These are phyloP conservation scores for Skeletonema marinoi DNA, from an alignment of 108 stramenopile genomes.

Conservation along the genomic window DNA sequence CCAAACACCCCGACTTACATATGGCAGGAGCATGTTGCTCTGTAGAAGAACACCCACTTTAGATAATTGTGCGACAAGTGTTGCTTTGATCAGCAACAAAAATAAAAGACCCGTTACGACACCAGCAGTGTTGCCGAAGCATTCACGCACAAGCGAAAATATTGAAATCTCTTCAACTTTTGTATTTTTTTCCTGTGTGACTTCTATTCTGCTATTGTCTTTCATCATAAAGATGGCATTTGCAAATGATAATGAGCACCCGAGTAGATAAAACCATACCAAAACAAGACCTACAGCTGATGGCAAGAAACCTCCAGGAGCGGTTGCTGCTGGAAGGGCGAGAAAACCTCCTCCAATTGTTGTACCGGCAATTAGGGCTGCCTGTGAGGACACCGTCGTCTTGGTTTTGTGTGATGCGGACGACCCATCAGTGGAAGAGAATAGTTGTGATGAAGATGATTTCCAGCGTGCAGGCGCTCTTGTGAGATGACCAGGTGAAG, in stretches of 20 bases:
- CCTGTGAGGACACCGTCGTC: conserved; percentile 26
- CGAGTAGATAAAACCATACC: conserved; percentile 28
- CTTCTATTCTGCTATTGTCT: background rate
- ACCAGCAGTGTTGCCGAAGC: conserved; percentile 23
- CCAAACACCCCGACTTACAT: background rate
- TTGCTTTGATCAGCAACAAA: conserved; percentile 14
- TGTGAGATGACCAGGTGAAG: background rate
- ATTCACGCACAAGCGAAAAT: conserved; percentile 23
- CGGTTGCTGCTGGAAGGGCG: conserved; percentile 32
- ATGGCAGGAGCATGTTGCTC: background rate
- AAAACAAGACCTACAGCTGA: conserved; percentile 24
- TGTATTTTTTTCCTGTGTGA: background rate
- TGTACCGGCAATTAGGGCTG: conserved; percentile 40
- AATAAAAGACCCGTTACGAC: conserved; percentile 13
- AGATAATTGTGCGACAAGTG: conserved; percentile 33
- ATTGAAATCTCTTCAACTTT: conserved; percentile 9
- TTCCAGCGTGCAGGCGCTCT: background rate
- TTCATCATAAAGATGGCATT: conserved; percentile 29
- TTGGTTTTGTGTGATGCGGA: background rate
- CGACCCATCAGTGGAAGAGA: background rate
- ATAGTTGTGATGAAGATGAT: background rate
- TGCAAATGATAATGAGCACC: conserved; percentile 20
- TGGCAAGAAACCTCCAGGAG: conserved; percentile 29
- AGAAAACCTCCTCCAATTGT: conserved; percentile 42
- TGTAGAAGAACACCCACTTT: conserved; percentile 17